Conservation (phyloP, 2,329 filamentous ascomycete genomes). For the Hyphodiscus sp. region DNA sequence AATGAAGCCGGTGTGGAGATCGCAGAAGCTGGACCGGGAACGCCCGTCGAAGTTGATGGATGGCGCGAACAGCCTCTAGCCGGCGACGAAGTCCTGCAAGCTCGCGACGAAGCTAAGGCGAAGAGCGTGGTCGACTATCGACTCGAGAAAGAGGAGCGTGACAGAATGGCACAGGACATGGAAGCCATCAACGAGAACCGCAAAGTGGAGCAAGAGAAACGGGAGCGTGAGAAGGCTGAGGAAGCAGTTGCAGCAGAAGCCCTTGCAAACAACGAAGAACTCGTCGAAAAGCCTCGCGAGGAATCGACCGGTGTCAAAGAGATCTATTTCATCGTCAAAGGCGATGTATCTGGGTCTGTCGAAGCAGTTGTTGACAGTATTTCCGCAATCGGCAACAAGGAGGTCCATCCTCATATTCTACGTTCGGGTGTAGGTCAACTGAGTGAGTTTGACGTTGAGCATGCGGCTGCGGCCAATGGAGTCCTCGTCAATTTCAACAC, state of each 20-base stretch:
- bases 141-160: conserved; percentile 61
- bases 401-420: conserved; percentile 72
- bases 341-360: conserved; percentile 87
- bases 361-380: conserved; percentile 82
- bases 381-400: conserved; percentile 72
- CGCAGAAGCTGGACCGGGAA: conserved; percentile 72
- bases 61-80: conserved; percentile 85
- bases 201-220: conserved; percentile 48
- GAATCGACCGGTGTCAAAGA: conserved; percentile 40
- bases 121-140: conserved; percentile 74
- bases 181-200: conserved; percentile 69
- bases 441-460: conserved; percentile 81
- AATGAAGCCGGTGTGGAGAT: conserved; percentile 78
- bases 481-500: conserved; percentile 85
- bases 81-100: conserved; percentile 82
- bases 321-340: conserved; percentile 83
- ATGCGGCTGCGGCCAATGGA: conserved; percentile 70
- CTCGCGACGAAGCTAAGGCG: conserved; percentile 69
- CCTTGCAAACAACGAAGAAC: conserved; percentile 13
- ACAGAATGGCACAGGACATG: conserved; percentile 60
- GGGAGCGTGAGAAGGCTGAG: conserved; percentile 53
- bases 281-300: conserved; percentile 5
- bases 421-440: conserved; percentile 72
- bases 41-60: conserved; percentile 87
- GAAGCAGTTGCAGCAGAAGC: conserved; percentile 27